A percentile compares a stretch with the other conserved stretches of the same genome.
Evolutionary conservation across 116 monocot species (phyloP).

Genomic region (Trichopus zeylanicus): DNA sequence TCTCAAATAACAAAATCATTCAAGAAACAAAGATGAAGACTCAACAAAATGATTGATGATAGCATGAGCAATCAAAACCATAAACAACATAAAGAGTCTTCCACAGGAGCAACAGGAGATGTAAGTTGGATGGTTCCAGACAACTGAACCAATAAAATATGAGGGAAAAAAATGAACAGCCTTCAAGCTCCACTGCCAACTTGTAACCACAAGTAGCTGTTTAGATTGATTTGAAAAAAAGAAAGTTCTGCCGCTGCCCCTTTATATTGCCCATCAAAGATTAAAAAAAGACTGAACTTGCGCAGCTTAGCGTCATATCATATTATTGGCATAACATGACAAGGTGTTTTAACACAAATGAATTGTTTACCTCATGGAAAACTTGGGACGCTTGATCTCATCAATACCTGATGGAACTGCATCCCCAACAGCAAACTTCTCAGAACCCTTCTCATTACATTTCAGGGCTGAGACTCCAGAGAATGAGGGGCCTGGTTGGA

Average conservation of each 20-base stretch:
- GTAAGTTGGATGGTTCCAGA: no score
- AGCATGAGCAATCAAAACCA: not conserved
- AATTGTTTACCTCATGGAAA: not conserved
- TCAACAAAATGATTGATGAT: not conserved
- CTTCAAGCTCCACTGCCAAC: not conserved
- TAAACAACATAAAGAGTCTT: not conserved
- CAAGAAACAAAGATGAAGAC: no score
- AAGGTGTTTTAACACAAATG: not conserved
- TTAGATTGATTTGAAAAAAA: not conserved
- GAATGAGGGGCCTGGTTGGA: conserved; percentile 36
- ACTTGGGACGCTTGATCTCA: not conserved
- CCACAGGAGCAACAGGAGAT: no score
- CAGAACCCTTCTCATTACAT: conserved; percentile 29
- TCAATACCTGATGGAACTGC: not conserved
- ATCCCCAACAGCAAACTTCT: conserved; percentile 12
- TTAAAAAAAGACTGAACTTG: not conserved
- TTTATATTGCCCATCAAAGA: no score
- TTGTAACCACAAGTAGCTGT: not conserved
- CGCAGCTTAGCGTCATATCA: not conserved
- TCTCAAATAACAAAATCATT: not conserved
- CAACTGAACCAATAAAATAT: not conserved
- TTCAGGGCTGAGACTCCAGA: conserved; percentile 15
- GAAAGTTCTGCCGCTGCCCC: no score
- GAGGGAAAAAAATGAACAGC: not conserved
- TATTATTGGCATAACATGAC: not conserved